phyloP scores from a whole-genome alignment of 371 early-diverging fungal genomes.

The Phascolomyces articulosus region DNA sequence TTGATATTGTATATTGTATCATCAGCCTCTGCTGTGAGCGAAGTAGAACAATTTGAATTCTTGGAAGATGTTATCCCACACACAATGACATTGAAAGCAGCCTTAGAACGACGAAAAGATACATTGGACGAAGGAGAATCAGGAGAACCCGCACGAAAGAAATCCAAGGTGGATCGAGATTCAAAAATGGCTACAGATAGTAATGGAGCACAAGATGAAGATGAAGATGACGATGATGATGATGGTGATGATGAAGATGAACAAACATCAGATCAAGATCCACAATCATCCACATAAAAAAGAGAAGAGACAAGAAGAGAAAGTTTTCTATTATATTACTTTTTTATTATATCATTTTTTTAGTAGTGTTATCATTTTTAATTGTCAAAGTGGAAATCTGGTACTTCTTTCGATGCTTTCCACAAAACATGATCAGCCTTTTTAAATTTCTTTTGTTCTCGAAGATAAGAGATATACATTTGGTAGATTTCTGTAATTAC shows the following conservation, averaged over 20 bases:
- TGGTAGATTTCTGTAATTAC: conserved; percentile 54
- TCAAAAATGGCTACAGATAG: background rate
- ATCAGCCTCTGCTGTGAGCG: conserved; percentile 43
- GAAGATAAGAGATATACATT: conserved; percentile 58
- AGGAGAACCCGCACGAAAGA: conserved; percentile 16
- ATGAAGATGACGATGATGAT: background rate
- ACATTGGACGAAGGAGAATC: conserved; percentile 42
- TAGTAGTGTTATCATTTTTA: background rate
- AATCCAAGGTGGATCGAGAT: conserved; percentile 18
- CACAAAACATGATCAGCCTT: conserved; percentile 61
- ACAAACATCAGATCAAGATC: background rate
- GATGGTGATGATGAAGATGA: background rate
- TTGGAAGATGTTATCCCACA: conserved; percentile 61
- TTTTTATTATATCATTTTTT: too few relatives aligned
- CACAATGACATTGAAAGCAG: conserved; percentile 58
- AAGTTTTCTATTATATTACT: too few relatives aligned
- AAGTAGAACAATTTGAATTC: conserved; percentile 49
- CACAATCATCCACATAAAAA: background rate
- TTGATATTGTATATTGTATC: background rate
- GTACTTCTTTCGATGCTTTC: conserved; percentile 63
- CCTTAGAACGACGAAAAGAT: conserved; percentile 56
- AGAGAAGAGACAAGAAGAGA: too few relatives aligned
- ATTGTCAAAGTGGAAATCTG: conserved; percentile 8
- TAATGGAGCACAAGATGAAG: background rate
- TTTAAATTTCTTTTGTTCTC: conserved; percentile 47